Evolutionary conservation across 768 basidiomycete genomes (phyloP).

Genomic region (Phylloporus sp.): DNA sequence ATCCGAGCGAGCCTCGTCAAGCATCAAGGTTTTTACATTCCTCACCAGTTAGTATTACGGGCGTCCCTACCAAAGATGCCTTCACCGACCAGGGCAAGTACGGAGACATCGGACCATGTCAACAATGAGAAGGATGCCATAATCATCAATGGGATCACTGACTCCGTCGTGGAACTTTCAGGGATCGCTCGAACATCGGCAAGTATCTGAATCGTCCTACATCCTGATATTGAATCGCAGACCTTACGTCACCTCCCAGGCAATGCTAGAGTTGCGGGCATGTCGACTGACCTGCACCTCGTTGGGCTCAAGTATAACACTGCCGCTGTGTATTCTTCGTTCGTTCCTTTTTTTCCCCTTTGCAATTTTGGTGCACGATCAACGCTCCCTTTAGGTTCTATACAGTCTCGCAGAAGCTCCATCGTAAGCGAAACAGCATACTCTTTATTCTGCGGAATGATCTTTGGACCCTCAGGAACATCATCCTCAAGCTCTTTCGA

Average conservation of each 20-base stretch:
- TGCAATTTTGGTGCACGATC: background rate
- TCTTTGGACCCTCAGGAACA: conserved; percentile 30
- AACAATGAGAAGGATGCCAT: conserved; percentile 11
- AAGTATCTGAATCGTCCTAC: conserved; percentile 16
- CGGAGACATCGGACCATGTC: conserved; percentile 3
- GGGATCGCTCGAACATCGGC: conserved; percentile 44
- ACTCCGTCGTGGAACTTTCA: conserved; percentile 16
- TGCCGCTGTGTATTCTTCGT: conserved; percentile 37
- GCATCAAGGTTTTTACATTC: background rate
- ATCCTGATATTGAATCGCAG: background rate
- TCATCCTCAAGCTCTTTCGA: conserved; percentile 32
- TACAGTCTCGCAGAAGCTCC: conserved; percentile 37
- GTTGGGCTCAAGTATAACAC: conserved; percentile 33
- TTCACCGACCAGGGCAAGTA: conserved; percentile 10
- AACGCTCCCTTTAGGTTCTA: conserved; percentile 23
- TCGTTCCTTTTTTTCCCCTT: conserved; percentile 3
- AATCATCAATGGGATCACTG: background rate
- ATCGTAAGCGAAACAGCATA: conserved; percentile 24
- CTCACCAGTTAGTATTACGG: background rate
- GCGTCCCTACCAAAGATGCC: conserved; percentile 10
- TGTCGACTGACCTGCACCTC: conserved; percentile 36
- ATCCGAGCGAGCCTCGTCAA: background rate
- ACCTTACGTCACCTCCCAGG: conserved; percentile 21
- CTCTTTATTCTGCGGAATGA: conserved; percentile 1
- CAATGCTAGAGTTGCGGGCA: conserved; percentile 42